phyloP scores from a whole-genome alignment of 768 basidiomycete species.

The Russula vinacea region DNA sequence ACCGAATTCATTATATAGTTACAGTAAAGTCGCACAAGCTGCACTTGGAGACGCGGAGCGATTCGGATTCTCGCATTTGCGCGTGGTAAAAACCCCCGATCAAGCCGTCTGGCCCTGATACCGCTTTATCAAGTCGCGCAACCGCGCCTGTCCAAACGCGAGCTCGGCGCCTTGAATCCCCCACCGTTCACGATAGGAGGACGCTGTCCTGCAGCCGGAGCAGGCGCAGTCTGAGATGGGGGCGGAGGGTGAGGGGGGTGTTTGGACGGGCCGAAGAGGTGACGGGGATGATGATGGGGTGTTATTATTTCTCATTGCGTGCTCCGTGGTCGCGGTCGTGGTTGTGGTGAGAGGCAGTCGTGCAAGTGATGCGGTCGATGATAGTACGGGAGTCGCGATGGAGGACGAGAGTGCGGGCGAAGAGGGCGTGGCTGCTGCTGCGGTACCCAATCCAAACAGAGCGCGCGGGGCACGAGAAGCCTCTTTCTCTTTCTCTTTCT shows the following conservation, averaged over 20 bases:
- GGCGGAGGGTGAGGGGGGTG: not conserved
- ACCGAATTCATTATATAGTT: not conserved
- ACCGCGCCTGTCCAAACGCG: conserved; percentile 72
- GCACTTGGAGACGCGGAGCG: too few relatives aligned
- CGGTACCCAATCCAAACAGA: conserved; percentile 9
- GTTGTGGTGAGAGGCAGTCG: conserved; percentile 39
- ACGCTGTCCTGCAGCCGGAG: conserved; percentile 13
- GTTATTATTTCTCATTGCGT: conserved; percentile 32
- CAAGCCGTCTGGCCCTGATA: conserved; percentile 51
- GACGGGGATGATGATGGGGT: conserved; percentile 31
- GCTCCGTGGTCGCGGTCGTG: conserved; percentile 26
- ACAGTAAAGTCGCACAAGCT: not conserved
- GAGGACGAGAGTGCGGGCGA: conserved; percentile 55
- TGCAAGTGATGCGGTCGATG: conserved; percentile 73
- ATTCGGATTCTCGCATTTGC: not conserved
- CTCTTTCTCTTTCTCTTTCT: conserved; percentile 4
- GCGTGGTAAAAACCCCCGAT: too few relatives aligned
- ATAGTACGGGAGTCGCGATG: conserved; percentile 67
- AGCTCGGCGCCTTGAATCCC: conserved; percentile 45
- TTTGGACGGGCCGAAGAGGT: not conserved
- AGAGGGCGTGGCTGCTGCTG: conserved; percentile 26
- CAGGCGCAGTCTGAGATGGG: not conserved
- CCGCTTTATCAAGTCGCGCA: conserved; percentile 78
- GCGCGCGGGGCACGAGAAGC: conserved; percentile 22
- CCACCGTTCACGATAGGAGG: conserved; percentile 10